phyloP scores from a whole-genome alignment of 371 early-diverging fungal species.

The Capniomyces stellatus region DNA sequence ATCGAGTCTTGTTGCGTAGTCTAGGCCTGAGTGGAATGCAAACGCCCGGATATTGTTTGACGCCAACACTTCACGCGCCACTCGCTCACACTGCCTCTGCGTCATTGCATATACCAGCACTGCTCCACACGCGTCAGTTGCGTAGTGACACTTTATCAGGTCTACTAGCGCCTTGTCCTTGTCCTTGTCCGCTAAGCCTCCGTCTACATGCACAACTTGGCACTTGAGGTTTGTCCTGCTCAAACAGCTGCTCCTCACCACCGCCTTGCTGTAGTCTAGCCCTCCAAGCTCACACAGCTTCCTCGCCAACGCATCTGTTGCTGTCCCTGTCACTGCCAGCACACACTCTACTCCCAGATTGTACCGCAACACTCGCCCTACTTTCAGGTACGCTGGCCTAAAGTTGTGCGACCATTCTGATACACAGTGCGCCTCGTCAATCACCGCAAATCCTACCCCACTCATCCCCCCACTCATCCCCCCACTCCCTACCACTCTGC shows the following conservation, averaged over 20 bases:
- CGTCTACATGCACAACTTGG: constrained; percentile 24
- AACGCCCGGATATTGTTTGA: constrained; percentile 39
- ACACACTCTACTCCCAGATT: constrained; percentile 33
- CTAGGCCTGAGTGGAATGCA: constrained; percentile 63
- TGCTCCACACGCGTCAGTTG: no score
- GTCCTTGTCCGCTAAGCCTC: no score
- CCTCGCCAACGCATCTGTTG: constrained; percentile 36
- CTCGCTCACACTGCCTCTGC: constrained; percentile 37
- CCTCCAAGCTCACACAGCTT: constrained; percentile 31
- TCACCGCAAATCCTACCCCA: constrained; percentile 31
- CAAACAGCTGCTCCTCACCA: constrained; percentile 28
- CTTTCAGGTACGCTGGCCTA: constrained; percentile 33
- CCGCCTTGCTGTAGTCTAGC: constrained; percentile 20
- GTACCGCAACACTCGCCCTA: constrained; percentile 26
- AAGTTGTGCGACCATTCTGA: constrained; percentile 79
- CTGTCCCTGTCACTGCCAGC: constrained; percentile 70
- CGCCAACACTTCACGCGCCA: constrained; percentile 39
- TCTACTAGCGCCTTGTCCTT: constrained; percentile 25
- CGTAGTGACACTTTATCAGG: no score
- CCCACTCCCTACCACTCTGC: no score
- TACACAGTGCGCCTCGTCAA: constrained; percentile 75
- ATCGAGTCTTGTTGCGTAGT: constrained; percentile 35
- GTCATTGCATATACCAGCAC: constrained; percentile 46
- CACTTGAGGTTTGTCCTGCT: constrained; percentile 35
- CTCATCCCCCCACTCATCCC: no score